Percentiles rank a stretch among this genome's conserved stretches.
phyloP scores from a whole-genome alignment of 495 filamentous ascomycete species.

The Neurospora tetrasperma region DNA sequence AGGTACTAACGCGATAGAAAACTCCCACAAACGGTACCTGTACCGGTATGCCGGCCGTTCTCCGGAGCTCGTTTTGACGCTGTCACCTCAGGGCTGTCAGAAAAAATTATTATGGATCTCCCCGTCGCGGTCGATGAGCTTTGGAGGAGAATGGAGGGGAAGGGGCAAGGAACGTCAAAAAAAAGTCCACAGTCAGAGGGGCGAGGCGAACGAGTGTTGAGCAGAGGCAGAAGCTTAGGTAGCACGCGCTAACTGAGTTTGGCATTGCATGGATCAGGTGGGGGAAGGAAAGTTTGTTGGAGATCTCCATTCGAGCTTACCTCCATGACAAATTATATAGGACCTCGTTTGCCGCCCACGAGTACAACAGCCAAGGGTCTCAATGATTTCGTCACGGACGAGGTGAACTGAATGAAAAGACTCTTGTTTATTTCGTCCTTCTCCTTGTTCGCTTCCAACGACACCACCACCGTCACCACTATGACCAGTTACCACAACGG shows the following conservation, averaged over 20 bases:
- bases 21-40: background rate
- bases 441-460: background rate
- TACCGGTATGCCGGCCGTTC: background rate
- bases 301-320: background rate
- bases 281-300: background rate
- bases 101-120: background rate
- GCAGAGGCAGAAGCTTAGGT: background rate
- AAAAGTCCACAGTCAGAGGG: background rate
- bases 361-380: background rate
- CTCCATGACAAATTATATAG: background rate
- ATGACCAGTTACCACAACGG: background rate
- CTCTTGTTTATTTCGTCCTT: background rate
- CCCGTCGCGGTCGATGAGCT: background rate
- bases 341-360: background rate
- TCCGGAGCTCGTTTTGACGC: background rate
- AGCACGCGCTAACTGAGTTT: background rate
- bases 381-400: background rate
- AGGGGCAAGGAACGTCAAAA: background rate
- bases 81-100: background rate
- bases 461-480: background rate
- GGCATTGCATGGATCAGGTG: background rate
- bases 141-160: background rate
- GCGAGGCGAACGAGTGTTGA: background rate
- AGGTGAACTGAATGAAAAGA: background rate
- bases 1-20: background rate